Base-by-base conservation (phyloP, 148 eudicot species). In the Gaultheria prostrata region DNA sequence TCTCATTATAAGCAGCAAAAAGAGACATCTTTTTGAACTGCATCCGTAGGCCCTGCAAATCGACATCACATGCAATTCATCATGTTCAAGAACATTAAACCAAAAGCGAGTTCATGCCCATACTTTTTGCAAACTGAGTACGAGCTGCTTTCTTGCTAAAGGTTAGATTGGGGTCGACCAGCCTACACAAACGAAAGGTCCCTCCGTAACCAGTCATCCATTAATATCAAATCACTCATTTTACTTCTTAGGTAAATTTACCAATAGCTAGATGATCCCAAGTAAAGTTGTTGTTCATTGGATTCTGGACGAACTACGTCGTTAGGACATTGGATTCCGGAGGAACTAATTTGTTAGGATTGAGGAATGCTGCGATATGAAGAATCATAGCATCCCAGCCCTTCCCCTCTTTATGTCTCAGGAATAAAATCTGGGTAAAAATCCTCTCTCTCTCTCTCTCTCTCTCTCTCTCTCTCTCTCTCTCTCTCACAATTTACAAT, bases 1-100 rank as follows among this genome's bases (percentile, higher is more conserved):
- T 39, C 32, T 50, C 9, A 6, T 61, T 43, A 79, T 20, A 45
- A 56, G 83, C 21, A 50, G 84, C 82, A 43, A 50, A 77, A 26
- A 82, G 39, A 2, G 77, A 54, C 73, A 56, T 90, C 85, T 80
- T 85, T 65, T 77, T 88, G 33, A 84, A 32, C 88, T 86, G 85
- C 78, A 39, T 0, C 49, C 56, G 78, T 32, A 43, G 20, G 77
- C 81, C 79, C 54, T 30, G 24, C n/a, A 59, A 59, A 5, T 59
- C 12, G 9, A n/a, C 11, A 3, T 2, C 18, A 35, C 10, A 83
- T 21, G 50, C 67, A 86, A n/a, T 43, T 48, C n/a, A 21, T 59
- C 57, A 78, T 15, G n/a, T 80, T 2, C 75, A 30, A 81, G 63
- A 57, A 57, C 63, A 57, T 20, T 57, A 57, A 57, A 57, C 63